These are phyloP conservation scores for Salvia rosmarinus DNA, from an alignment of 257 asterid genomes.

Conservation along the genomic window DNA sequence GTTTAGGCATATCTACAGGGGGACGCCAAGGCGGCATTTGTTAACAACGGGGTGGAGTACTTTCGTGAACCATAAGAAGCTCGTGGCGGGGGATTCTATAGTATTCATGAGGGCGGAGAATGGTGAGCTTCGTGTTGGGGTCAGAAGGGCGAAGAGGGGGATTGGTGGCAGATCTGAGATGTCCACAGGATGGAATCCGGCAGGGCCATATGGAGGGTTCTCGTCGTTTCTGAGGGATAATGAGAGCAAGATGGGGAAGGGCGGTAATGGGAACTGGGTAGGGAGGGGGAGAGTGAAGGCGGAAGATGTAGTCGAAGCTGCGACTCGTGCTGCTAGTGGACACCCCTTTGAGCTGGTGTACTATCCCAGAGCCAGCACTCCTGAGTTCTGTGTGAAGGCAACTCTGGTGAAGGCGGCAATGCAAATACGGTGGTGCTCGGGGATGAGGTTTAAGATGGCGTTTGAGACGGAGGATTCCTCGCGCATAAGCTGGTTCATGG, in stretches of 20 bases:
- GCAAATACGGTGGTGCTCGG: constrained; percentile 79
- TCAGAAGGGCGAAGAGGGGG: constrained; percentile 78
- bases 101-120: constrained; percentile 82
- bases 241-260: constrained; percentile 46
- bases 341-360: constrained; percentile 78
- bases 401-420: constrained; percentile 67
- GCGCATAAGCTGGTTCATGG: constrained; percentile 96
- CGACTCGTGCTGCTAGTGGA: constrained; percentile 66
- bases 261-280: constrained; percentile 38
- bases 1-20: constrained; percentile 88
- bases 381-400: constrained; percentile 88
- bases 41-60: constrained; percentile 93
- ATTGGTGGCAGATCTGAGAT: constrained; percentile 67
- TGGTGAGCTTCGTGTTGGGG: constrained; percentile 88
- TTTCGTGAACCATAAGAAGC: constrained; percentile 91
- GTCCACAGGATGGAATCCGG: constrained; percentile 63
- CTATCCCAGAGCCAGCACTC: constrained; percentile 94
- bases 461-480: constrained; percentile 97
- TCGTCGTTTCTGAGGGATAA: constrained; percentile 68
- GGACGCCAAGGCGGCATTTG: constrained; percentile 95
- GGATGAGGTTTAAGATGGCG: constrained; percentile 93
- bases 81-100: constrained; percentile 90
- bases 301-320: constrained; percentile 81
- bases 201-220: constrained; percentile 64
- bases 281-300: constrained; percentile 60